Base-by-base conservation (phyloP, 768 basidiomycete genomes). In the Amanita pallidorosea region DNA sequence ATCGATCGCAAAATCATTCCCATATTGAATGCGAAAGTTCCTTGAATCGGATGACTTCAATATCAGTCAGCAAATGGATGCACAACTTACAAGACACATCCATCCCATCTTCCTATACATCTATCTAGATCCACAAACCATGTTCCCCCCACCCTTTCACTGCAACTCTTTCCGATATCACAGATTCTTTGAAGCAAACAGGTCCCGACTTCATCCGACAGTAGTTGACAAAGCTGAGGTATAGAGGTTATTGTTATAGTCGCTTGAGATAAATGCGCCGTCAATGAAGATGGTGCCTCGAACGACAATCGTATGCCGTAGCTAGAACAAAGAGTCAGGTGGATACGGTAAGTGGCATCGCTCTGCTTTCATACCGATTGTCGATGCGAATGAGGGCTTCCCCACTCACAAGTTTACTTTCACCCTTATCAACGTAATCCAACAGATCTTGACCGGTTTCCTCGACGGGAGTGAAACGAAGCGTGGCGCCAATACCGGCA, bases 41-140 rank as follows among this genome's bases (percentile, higher is more conserved):
- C 85, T 88, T 33, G 20, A 49, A 25, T 9, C 12, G 34, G 33
- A 52, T 13, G 48, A 9, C 41, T 51, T 22, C 45, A 47, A 8
- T 41, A 31, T 5, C 48, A 25, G 34, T 49, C 53, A 20, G 25
- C 12, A 23, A 18, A 17, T 41, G 7, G 22, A 51, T 20, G 27
- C 20, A 41, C 37, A 17, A 75, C 86, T 63, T 58, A 88, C 88
- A 88, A 55, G 17, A 83, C 79, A 55, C 77, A 81, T 3, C 85
- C 83, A 56, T 88, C 87, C 87, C 88, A 89, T 58, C 85, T 73
- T 6, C 85, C 88, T 20, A 90, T 76, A 40, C 81, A 81, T 51
- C 79, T 77, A 49, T 83, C 74, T 41, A 78, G 61, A 57, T 91
- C 88, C 22, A 89, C 79, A 55, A 90, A 85, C 88, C 88, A 91